Percentiles rank a stretch among this genome's conserved stretches.
phyloP scores from a whole-genome alignment of 2,329 filamentous ascomycete species.

The Magnaporthiopsis incrustans region DNA sequence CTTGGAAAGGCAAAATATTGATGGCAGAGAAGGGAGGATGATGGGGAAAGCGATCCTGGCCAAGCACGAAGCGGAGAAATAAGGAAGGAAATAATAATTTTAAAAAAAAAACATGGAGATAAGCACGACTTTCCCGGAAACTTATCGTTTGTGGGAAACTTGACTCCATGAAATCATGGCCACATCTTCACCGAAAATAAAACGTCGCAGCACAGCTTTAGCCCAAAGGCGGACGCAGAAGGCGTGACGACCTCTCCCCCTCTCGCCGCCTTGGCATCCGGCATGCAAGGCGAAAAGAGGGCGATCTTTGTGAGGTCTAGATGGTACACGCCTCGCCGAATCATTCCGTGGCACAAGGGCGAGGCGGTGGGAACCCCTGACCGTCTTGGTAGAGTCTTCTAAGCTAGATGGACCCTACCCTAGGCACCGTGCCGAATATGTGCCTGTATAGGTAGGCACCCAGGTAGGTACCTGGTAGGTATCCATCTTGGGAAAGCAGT shows the following conservation, averaged over 20 bases:
- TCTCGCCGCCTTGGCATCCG: neutral
- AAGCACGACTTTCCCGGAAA: neutral
- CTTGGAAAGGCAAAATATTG: neutral
- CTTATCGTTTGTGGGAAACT: neutral
- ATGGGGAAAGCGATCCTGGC: conserved; percentile 2
- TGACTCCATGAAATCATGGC: neutral
- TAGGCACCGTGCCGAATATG: neutral
- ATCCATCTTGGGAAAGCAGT: neutral
- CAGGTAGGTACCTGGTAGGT: too few relatives aligned
- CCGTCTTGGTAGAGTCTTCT: neutral
- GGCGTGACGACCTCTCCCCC: neutral
- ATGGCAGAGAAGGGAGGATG: neutral
- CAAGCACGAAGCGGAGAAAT: conserved; percentile 11
- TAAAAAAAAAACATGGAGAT: conserved; percentile 4
- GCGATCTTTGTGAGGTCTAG: neutral
- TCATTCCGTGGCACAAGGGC: neutral
- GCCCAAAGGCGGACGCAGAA: neutral
- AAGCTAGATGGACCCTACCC: neutral
- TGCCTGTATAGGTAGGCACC: too few relatives aligned
- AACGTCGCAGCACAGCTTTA: neutral
- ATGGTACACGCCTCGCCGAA: neutral
- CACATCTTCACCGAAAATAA: neutral
- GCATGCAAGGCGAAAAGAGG: neutral
- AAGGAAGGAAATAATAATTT: conserved; percentile 7
- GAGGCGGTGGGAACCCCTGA: neutral